Conservation (phyloP, 805 yeast genomes). For the Kuraishia hungarica region DNA sequence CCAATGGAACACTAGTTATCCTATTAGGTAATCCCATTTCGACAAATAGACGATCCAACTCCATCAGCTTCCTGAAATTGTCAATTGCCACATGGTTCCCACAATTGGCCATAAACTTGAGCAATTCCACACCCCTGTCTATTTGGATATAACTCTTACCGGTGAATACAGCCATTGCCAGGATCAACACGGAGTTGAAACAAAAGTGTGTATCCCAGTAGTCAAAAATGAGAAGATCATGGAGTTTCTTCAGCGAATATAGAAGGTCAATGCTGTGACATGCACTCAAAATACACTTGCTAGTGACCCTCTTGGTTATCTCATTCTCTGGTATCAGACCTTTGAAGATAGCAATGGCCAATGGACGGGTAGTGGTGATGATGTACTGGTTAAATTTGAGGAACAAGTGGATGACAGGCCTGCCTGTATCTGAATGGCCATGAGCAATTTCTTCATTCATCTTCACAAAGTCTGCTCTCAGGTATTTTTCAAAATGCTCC, state of each 20-base stretch:
- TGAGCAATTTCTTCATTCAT: conserved; percentile 11
- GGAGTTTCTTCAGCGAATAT: conserved; percentile 16
- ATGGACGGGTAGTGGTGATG: conserved; percentile 26
- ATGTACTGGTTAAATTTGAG: conserved; percentile 26
- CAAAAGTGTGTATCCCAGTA: conserved; percentile 31
- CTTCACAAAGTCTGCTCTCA: conserved; percentile 13
- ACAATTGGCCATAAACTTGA: conserved; percentile 17
- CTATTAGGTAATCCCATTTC: conserved; percentile 10
- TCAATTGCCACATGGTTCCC: conserved; percentile 20
- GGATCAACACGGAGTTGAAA: conserved; percentile 24
- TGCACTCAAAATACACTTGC: conserved; percentile 23
- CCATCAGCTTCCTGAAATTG: conserved; percentile 15
- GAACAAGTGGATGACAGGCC: conserved; percentile 22
- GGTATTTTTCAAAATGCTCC: conserved; percentile 14
- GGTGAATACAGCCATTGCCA: conserved; percentile 13
- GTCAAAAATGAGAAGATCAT: conserved; percentile 26
- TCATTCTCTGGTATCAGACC: conserved; percentile 15
- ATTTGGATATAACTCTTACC: conserved; percentile 5
- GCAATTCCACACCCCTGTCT: conserved; percentile 15
- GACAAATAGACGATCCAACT: conserved; percentile 13
- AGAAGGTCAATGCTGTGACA: conserved; percentile 22
- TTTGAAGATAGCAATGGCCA: conserved; percentile 24
- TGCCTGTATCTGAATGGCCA: neutral
- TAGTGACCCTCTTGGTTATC: conserved; percentile 13
- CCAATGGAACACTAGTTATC: conserved; percentile 4